These are phyloP conservation scores for Podospora sp. DNA, from an alignment of 495 filamentous ascomycete genomes.

Conservation along the genomic window DNA sequence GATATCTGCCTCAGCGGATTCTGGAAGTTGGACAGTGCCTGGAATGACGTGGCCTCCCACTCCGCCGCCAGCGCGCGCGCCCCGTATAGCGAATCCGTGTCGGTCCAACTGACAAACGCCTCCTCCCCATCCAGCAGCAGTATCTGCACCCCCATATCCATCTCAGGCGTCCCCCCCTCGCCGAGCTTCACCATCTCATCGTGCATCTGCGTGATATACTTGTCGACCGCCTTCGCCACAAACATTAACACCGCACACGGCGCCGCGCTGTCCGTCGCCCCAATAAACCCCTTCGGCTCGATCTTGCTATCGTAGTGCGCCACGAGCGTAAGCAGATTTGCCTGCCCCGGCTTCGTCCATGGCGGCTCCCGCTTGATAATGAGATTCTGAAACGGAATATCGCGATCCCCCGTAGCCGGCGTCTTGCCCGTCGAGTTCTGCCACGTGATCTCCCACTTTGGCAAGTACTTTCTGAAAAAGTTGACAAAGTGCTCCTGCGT, in stretches of 20 bases:
- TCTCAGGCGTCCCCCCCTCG: constrained; percentile 34
- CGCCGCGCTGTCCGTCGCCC: constrained; percentile 85
- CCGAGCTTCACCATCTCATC: constrained; percentile 39
- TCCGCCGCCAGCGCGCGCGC: constrained; percentile 73
- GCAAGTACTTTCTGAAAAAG: constrained; percentile 72
- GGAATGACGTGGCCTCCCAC: constrained; percentile 71
- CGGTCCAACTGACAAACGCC: constrained; percentile 76
- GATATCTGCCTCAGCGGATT: constrained; percentile 74
- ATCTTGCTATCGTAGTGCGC: constrained; percentile 89
- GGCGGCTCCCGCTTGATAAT: constrained; percentile 82
- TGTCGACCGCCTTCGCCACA: constrained; percentile 46
- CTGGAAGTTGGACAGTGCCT: constrained; percentile 68
- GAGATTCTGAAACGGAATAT: constrained; percentile 80
- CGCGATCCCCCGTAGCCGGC: constrained; percentile 62
- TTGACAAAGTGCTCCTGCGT: constrained; percentile 76
- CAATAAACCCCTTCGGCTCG: constrained; percentile 76
- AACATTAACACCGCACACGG: constrained; percentile 89
- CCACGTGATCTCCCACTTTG: constrained; percentile 74
- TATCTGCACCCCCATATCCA: constrained; percentile 74
- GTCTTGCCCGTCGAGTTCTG: constrained; percentile 82
- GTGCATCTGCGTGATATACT: constrained; percentile 43
- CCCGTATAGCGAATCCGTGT: constrained; percentile 79
- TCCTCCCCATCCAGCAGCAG: constrained; percentile 90
- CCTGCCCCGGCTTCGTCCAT: constrained; percentile 67
- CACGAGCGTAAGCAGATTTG: constrained; percentile 76